Evolutionary conservation across 192 early-diverging fungal species (phyloP), one percentile per base, ranked within the genome.

Genomic region (Coemansia sp.): DNA sequence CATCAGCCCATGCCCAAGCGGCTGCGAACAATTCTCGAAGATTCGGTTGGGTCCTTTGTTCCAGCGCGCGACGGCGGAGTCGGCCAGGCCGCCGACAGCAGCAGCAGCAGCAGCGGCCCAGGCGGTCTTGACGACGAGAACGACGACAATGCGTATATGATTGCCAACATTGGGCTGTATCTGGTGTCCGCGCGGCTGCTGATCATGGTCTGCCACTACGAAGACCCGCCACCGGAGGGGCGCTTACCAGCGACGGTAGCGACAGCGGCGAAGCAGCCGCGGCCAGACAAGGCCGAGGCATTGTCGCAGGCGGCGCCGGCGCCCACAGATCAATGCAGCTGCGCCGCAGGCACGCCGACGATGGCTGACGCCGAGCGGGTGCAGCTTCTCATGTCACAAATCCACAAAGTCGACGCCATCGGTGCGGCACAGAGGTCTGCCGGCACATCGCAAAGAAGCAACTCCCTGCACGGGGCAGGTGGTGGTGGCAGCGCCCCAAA

Each of bases 151-250:
- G n/a, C n/a, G 30, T 78, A 78, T 46, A 34, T 78, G 51, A 63
- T 78, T 59, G 75, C 75, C 31, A 70, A 66, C 39, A 71, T 78
- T 49, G 68, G 58, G 14, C 52, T 78, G 35, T 71, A 70, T 38
- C 60, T 78, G 34, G 75, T 78, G 27, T 78, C 75, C 4, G 51
- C 62, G 35, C 55, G 53, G 26, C 30, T 78, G 41, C 60, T 60
- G 6, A 55, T 78, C 40, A 60, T 71, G 63, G 54, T 78, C 25
- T 70, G 62, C 55, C 75, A 78, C 45, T 75, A 75, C 46, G 73
- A 75, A 44, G 50, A 58, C 19, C 29, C 53, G 40, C 30, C 61
- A 20, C 5, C 44, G 22, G 41, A 32, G 56, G 53, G 44, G 30
- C 58, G 35, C 17, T 17, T 20, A 17, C 4, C 28, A 29, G 34